Base-by-base conservation (phyloP, 129 eudicot species). In the Tagetes erecta region DNA sequence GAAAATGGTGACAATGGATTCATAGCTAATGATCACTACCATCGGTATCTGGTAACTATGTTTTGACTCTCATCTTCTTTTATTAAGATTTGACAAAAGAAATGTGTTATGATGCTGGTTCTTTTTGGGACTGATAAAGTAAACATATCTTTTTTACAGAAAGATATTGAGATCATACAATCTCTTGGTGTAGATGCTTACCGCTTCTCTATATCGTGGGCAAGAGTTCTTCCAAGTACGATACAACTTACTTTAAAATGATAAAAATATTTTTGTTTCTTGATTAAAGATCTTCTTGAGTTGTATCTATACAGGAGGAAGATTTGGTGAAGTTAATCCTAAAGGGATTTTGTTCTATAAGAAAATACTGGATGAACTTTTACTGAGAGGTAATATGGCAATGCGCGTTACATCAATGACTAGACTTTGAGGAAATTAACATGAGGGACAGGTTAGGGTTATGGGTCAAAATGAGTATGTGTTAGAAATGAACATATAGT, bases 191-290 rank as follows among this genome's bases (percentile, higher is more conserved):
- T 92, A 31, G 76, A 84, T 52, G 85, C 93, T 11, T 89, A 89
- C 70, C 83, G 97, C 0, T 87, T 92, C 66, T 92, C 96, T 2
- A 85, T 92, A 69, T 89, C 96, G 13, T 89, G 97, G 93, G 45
- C 89, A 65, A 85, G 97, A 85, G 31, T 90, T 87, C 90, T 90
- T 51, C 98, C 96, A 8, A 82, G 98, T 89, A 89, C 46, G 96
- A 72, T 64, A 33, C n/a, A n/a, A n/a, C n/a, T n/a, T n/a, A n/a
- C n/a, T n/a, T n/a, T n/a, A n/a, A 37, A 62, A 40, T 50, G 7
- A 6, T 12, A 1, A 11, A 2, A 8, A 3, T 41, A 33, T 34
- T 52, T 6, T 1, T 13, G n/a, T 41, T 40, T 71, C 40, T 71
- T 52, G 14, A 71, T 60, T 7, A 2, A 70, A 70, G 37, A 60